Evolutionary conservation across 352 stramenopile genomes (phyloP).

Genomic region (Blastocystis sp.): DNA sequence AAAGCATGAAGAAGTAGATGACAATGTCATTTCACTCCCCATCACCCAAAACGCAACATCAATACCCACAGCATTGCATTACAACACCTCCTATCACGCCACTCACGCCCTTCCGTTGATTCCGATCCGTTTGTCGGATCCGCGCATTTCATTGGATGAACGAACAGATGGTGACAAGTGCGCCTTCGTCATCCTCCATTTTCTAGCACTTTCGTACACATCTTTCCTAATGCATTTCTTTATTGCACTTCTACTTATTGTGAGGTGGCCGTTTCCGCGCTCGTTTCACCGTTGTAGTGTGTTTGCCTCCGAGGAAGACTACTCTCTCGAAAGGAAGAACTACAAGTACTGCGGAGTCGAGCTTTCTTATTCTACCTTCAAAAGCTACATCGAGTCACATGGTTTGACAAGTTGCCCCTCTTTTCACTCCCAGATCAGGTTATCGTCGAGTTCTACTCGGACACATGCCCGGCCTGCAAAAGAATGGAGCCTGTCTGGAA

Average conservation of each 20-base stretch:
- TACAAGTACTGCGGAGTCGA: conserved; percentile 71
- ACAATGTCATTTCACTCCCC: too few species aligned
- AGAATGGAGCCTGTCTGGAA: conserved; percentile 69
- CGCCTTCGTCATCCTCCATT: conserved; percentile 18
- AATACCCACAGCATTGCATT: too few species aligned
- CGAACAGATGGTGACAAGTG: neutral
- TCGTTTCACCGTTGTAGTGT: neutral
- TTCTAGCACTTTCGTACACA: conserved; percentile 4
- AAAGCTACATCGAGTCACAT: conserved; percentile 65
- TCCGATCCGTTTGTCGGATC: too few species aligned
- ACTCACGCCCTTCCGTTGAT: too few species aligned
- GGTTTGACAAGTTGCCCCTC: neutral
- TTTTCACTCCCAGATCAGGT: conserved; percentile 49
- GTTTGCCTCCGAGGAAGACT: conserved; percentile 56
- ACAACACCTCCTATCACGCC: too few species aligned
- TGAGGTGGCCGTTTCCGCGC: neutral
- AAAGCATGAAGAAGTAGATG: neutral
- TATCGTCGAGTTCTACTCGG: conserved; percentile 72
- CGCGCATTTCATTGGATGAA: conserved; percentile 55
- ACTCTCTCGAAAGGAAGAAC: conserved; percentile 62
- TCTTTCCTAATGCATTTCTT: conserved; percentile 28
- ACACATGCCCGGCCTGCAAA: conserved; percentile 69
- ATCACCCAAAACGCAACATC: too few species aligned
- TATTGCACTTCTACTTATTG: conserved; percentile 11
- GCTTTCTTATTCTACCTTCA: conserved; percentile 62